These are phyloP conservation scores for Pseudogymnoascus sp. DNA, from an alignment of 2,329 filamentous ascomycete species.

Conservation along the genomic window DNA sequence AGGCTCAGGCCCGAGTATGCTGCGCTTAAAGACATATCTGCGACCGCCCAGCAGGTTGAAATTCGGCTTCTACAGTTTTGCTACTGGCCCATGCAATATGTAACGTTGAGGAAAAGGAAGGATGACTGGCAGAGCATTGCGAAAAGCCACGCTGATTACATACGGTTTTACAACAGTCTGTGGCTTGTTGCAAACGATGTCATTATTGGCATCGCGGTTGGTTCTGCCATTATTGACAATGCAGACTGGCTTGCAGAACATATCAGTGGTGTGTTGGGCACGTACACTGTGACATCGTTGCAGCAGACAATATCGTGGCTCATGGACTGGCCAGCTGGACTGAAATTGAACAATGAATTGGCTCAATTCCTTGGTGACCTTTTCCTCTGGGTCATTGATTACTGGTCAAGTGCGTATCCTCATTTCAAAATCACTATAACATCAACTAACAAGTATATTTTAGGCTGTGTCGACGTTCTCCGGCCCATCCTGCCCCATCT, in stretches of 20 bases:
- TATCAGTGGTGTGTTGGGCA: slow-evolving; percentile 66
- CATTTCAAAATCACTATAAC: neutral
- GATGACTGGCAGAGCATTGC: slow-evolving; percentile 94
- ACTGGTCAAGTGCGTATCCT: slow-evolving; percentile 69
- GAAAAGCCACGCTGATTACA: slow-evolving; percentile 93
- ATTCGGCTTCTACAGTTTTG: slow-evolving; percentile 96
- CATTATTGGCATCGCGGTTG: slow-evolving; percentile 93
- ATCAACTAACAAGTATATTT: neutral
- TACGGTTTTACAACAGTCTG: slow-evolving; percentile 95
- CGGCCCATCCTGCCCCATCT: slow-evolving; percentile 75
- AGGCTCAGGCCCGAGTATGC: slow-evolving; percentile 67
- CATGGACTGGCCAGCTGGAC: slow-evolving; percentile 87
- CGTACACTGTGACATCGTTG: slow-evolving; percentile 82
- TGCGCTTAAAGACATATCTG: slow-evolving; percentile 89
- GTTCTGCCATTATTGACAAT: slow-evolving; percentile 96
- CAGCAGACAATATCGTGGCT: slow-evolving; percentile 89
- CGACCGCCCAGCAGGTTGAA: slow-evolving; percentile 93
- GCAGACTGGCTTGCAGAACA: slow-evolving; percentile 72
- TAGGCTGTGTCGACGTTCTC: slow-evolving; percentile 67
- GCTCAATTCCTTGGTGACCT: slow-evolving; percentile 90
- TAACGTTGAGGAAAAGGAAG: slow-evolving; percentile 81
- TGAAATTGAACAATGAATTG: slow-evolving; percentile 91
- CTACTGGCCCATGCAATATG: slow-evolving; percentile 97
- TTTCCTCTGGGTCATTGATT: slow-evolving; percentile 97
- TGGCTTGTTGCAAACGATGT: slow-evolving; percentile 99